Evolutionary conservation across 306 rosid genomes (phyloP).

Genomic region (Glycine latifolia): DNA sequence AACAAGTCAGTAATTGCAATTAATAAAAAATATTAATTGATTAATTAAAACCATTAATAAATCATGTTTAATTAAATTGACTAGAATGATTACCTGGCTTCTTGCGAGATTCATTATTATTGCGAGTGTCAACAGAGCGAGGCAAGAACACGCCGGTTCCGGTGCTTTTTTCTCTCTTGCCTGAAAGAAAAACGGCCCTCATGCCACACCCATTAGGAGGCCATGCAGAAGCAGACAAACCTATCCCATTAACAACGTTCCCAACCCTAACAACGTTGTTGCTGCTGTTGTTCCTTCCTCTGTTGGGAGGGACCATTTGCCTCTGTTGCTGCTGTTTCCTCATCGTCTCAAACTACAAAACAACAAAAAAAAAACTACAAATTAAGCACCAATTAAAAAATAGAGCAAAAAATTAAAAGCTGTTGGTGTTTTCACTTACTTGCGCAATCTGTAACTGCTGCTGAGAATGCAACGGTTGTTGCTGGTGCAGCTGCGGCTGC

Average conservation of each 20-base stretch:
- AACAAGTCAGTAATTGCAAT: too few relatives aligned
- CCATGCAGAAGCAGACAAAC: constrained; percentile 70
- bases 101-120: constrained; percentile 39
- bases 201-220: constrained; percentile 61
- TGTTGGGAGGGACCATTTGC: constrained; percentile 40
- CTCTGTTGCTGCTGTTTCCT: constrained; percentile 54
- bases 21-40: too few relatives aligned
- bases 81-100: constrained; percentile 54
- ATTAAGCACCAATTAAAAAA: neutral
- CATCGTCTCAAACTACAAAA: constrained; percentile 60
- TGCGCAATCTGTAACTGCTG: constrained; percentile 60
- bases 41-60: neutral
- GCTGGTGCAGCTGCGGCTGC: neutral
- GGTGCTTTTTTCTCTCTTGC: constrained; percentile 54
- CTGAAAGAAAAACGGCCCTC: constrained; percentile 58
- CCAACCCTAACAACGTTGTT: constrained; percentile 8
- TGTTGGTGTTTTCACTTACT: constrained; percentile 41
- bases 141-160: constrained; percentile 97
- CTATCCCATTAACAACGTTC: neutral
- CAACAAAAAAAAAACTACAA: neutral
- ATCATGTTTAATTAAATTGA: too few relatives aligned
- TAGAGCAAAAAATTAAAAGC: neutral
- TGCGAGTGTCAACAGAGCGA: constrained; percentile 48
- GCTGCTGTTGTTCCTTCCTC: constrained; percentile 40
- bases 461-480: constrained; percentile 51